Evolutionary conservation across 1,284 basidiomycete species (phyloP).

Genomic region (Nidula niveotomentosa): DNA sequence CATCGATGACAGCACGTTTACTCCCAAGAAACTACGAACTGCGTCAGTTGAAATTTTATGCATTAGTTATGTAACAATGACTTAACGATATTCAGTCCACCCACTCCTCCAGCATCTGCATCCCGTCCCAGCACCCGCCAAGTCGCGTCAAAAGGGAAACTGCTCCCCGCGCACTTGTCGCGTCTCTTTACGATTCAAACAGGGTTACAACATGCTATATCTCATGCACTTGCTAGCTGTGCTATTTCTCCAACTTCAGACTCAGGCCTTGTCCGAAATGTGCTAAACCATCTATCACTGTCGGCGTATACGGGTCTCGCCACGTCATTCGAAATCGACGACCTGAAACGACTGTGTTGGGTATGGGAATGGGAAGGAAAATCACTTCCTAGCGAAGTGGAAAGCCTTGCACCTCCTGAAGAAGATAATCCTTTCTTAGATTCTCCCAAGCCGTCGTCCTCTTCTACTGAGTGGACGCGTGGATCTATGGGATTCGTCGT

Average conservation of each 20-base stretch:
- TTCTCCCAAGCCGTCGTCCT: constrained; percentile 21
- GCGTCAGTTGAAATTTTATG: constrained; percentile 35
- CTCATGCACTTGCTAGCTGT: constrained; percentile 78
- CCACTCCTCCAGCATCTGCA: constrained; percentile 52
- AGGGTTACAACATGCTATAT: constrained; percentile 74
- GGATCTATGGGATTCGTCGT: constrained; percentile 77
- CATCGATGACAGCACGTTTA: constrained; percentile 53
- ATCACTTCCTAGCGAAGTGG: constrained; percentile 24
- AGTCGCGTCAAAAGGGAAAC: constrained; percentile 12
- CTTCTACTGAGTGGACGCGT: constrained; percentile 68
- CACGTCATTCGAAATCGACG: constrained; percentile 61
- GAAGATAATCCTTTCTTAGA: constrained; percentile 75
- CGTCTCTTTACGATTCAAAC: constrained; percentile 64
- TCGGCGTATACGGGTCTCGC: constrained; percentile 67
- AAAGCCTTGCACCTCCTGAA: constrained; percentile 14
- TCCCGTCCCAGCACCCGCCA: constrained; percentile 27
- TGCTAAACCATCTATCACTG: constrained; percentile 74
- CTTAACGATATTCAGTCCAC: constrained; percentile 36
- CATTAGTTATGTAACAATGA: too few relatives aligned
- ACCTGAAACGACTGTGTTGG: constrained; percentile 77
- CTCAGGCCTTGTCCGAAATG: constrained; percentile 71
- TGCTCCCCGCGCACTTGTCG: constrained; percentile 56
- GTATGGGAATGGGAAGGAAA: constrained; percentile 83
- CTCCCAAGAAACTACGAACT: constrained; percentile 66
- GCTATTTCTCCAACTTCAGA: constrained; percentile 76